Evolutionary conservation across 106 monocot genomes (phyloP).

Genomic region (Phalaenopsis equestris): DNA sequence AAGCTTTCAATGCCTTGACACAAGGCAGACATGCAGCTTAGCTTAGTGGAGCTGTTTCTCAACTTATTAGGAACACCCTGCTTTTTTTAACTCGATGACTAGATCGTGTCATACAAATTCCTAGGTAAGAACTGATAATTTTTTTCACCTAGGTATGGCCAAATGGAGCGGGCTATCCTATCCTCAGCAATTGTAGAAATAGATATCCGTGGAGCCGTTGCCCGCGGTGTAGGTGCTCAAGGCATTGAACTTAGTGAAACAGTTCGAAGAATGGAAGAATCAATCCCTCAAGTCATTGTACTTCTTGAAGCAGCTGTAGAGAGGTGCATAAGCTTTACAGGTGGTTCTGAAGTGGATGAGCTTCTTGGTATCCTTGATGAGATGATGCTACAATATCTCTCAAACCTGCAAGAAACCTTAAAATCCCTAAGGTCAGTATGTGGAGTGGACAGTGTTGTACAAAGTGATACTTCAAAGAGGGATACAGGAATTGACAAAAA

Average conservation of each 20-base stretch:
- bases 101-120: constrained; percentile 6
- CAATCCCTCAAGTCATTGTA: constrained; percentile 76
- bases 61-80: background rate
- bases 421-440: constrained; percentile 80
- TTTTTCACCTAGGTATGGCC: constrained; percentile 61
- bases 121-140: background rate
- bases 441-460: constrained; percentile 56
- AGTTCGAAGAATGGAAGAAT: constrained; percentile 97
- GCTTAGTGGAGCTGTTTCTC: background rate
- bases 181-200: constrained; percentile 69
- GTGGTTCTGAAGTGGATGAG: constrained; percentile 92
- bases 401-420: constrained; percentile 80
- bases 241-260: constrained; percentile 99
- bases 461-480: constrained; percentile 52
- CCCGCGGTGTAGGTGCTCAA: constrained; percentile 94
- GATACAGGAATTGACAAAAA: constrained; percentile 52
- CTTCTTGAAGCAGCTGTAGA: constrained; percentile 93
- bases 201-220: constrained; percentile 83
- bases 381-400: constrained; percentile 75
- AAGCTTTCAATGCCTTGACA: background rate
- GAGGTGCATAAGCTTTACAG: constrained; percentile 91
- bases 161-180: constrained; percentile 79
- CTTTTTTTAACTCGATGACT: constrained; percentile 2
- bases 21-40: background rate
- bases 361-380: constrained; percentile 82